These are phyloP conservation scores for Spergularia azorica DNA, from an alignment of 179 eudicot species.

Conservation along the genomic window DNA sequence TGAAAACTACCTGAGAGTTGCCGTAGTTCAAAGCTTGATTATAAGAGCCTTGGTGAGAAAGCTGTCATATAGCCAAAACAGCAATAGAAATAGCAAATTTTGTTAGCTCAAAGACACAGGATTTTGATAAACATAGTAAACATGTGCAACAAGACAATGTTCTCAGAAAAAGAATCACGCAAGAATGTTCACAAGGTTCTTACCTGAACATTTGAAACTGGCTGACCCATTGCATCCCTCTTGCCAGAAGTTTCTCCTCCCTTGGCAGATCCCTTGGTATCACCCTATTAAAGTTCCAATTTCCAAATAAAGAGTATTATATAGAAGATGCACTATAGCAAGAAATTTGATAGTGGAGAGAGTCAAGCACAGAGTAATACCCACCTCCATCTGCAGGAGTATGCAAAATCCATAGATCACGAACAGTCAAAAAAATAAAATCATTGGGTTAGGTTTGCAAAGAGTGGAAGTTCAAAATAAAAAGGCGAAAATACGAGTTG, in stretches of 20 bases:
- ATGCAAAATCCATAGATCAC: slow-evolving; percentile 24
- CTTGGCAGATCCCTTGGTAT: slow-evolving; percentile 76
- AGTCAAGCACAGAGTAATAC: background rate
- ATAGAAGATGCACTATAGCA: background rate
- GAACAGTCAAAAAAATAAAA: slow-evolving; percentile 10
- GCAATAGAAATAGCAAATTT: background rate
- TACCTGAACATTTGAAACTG: slow-evolving; percentile 54
- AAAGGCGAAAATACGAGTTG: background rate
- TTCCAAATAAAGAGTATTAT: slow-evolving; percentile 1
- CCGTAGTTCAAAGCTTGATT: slow-evolving; percentile 68
- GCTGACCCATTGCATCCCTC: slow-evolving; percentile 56
- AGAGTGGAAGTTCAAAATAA: background rate
- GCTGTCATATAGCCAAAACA: slow-evolving; percentile 36
- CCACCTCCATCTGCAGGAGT: slow-evolving; percentile 78
- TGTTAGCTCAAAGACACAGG: slow-evolving; percentile 1
- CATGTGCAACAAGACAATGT: background rate
- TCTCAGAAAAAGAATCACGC: background rate
- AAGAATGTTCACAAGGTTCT: slow-evolving; percentile 12
- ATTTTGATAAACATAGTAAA: background rate
- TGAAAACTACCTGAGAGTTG: slow-evolving; percentile 53
- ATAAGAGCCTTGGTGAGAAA: slow-evolving; percentile 80
- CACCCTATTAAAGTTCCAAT: slow-evolving; percentile 55
- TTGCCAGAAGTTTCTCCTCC: slow-evolving; percentile 66
- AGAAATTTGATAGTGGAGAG: background rate
- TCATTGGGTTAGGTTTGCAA: background rate